These are phyloP conservation scores for Styphnolobium japonicum DNA, from an alignment of 306 rosid species.

Conservation along the genomic window DNA sequence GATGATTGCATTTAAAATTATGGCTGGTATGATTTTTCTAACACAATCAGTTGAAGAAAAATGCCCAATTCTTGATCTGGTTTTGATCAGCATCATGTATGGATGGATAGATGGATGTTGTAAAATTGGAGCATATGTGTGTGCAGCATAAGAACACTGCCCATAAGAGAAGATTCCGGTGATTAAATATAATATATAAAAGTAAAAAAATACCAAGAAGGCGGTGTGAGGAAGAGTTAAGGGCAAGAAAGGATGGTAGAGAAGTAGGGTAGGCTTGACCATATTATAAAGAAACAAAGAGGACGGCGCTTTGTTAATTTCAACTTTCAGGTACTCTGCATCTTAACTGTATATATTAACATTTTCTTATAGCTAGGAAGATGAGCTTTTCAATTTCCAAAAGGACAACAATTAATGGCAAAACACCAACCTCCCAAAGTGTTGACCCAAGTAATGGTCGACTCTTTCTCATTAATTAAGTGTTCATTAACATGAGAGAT, in stretches of 20 bases:
- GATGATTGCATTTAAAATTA: too few species aligned
- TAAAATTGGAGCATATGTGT: background rate
- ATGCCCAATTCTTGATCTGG: background rate
- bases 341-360: background rate
- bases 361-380: background rate
- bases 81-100: background rate
- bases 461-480: background rate
- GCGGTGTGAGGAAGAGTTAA: background rate
- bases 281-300: background rate
- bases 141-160: background rate
- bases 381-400: background rate
- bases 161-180: background rate
- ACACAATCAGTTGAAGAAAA: background rate
- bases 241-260: background rate
- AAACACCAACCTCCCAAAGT: background rate
- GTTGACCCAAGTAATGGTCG: background rate
- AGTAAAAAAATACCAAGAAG: background rate
- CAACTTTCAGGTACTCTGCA: conserved; percentile 33
- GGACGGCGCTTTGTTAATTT: conserved; percentile 20
- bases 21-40: too few species aligned
- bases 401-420: background rate
- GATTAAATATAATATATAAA: background rate
- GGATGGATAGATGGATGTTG: background rate
- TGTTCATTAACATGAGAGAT: background rate
- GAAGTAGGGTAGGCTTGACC: background rate